phyloP scores from a whole-genome alignment of 805 yeast species.

The Cyberlindnera maclurae region DNA sequence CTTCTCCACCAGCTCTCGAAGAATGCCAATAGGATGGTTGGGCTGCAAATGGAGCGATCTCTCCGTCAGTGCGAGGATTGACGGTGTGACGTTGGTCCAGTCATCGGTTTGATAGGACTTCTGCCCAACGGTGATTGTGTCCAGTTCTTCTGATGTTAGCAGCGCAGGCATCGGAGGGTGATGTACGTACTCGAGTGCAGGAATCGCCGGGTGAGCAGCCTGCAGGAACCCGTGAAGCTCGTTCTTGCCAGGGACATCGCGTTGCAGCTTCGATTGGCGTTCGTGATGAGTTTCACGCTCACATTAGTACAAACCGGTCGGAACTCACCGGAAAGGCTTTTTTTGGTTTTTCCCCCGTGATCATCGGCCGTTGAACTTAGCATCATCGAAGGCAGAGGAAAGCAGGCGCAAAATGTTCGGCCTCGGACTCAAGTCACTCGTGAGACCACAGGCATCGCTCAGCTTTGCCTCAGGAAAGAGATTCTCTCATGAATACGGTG shows the following conservation, averaged over 20 bases:
- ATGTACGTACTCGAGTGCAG: conserved; percentile 9
- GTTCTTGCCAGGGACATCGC: neutral
- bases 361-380: no score
- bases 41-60: conserved; percentile 67
- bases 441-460: conserved; percentile 11
- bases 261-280: no score
- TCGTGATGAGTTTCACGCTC: no score
- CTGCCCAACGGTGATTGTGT: conserved; percentile 36
- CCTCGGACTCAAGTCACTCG: conserved; percentile 4
- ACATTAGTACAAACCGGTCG: no score
- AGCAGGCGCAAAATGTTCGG: conserved; percentile 4
- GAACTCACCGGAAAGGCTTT: no score
- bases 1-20: conserved; percentile 64
- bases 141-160: conserved; percentile 20
- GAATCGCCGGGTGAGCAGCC: conserved; percentile 6
- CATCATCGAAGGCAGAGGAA: no score
- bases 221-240: conserved; percentile 1
- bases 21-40: conserved; percentile 85
- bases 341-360: no score
- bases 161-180: neutral
- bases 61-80: conserved; percentile 60
- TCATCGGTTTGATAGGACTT: conserved; percentile 54
- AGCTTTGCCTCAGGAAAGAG: conserved; percentile 18
- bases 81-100: conserved; percentile 80
- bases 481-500: conserved; percentile 22